Evolutionary conservation across 2,329 filamentous ascomycete species (phyloP).

Genomic region (Ustulina deusta): DNA sequence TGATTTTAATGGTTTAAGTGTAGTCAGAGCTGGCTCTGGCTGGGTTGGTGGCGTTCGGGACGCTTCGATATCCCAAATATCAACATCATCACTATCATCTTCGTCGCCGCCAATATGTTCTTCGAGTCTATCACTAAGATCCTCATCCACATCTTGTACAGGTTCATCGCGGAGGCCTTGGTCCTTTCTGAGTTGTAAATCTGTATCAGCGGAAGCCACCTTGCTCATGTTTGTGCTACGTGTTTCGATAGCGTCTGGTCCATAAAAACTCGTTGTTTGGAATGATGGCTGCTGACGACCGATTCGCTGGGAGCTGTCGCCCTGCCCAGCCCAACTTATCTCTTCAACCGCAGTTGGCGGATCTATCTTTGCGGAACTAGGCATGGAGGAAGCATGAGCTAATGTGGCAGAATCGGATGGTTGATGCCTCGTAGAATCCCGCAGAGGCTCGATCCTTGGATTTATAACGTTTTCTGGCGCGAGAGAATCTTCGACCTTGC

Average conservation of each 20-base stretch:
- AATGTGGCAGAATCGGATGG: slow-evolving; percentile 18
- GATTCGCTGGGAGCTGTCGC: slow-evolving; percentile 36
- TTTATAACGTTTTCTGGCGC: slow-evolving; percentile 35
- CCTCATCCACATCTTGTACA: slow-evolving; percentile 35
- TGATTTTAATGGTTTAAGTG: slow-evolving; percentile 27
- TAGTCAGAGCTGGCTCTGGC: slow-evolving; percentile 40
- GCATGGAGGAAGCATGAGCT: slow-evolving; percentile 24
- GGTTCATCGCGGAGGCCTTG: slow-evolving; percentile 42
- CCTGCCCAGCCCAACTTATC: slow-evolving; percentile 34
- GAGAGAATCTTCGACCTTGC: slow-evolving; percentile 39
- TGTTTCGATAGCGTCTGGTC: slow-evolving; percentile 35
- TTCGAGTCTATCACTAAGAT: slow-evolving; percentile 33
- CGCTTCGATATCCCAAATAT: slow-evolving; percentile 71
- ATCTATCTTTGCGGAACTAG: slow-evolving; percentile 41
- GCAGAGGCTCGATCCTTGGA: slow-evolving; percentile 33
- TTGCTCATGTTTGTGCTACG: slow-evolving; percentile 35
- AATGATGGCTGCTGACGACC: slow-evolving; percentile 34
- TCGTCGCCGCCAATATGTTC: slow-evolving; percentile 36
- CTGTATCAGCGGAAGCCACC: slow-evolving; percentile 18
- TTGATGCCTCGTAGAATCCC: slow-evolving; percentile 24
- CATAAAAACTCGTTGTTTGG: slow-evolving; percentile 32
- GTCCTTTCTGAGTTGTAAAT: slow-evolving; percentile 4
- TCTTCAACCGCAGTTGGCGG: slow-evolving; percentile 39
- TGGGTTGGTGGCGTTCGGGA: slow-evolving; percentile 58
- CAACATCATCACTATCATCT: slow-evolving; percentile 52